Evolutionary conservation across 2,329 filamentous ascomycete species (phyloP), one percentile per base, ranked within the genome.

Genomic region (Colletotrichum acutatum): DNA sequence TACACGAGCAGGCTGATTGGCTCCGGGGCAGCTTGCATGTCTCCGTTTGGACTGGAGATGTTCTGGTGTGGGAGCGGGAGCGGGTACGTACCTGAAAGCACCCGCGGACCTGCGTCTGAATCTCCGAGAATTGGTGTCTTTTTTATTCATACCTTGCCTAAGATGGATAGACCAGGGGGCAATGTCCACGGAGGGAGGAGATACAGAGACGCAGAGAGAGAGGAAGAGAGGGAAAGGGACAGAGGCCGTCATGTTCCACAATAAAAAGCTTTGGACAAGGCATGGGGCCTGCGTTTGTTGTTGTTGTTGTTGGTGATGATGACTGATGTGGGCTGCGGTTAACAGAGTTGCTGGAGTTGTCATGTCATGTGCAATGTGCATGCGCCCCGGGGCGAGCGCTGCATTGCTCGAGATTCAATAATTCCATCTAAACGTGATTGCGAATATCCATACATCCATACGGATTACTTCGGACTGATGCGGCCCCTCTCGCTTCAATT

Each of bases 1-100:
- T 70, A 72, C 70, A 34, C 52, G 46, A 30, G 32, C 19, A n/a
- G n/a, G 59, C 28, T 64, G 16, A 72, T 72, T 72, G 70, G 64
- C 42, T 32, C 28, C 54, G 61, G n/a, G 14, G 61, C 42, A 52
- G 42, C 53, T 59, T 59, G 53, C 60, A 42, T 19, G 16, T 49
- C 37, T 37, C 49, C 53, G 57, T 60, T 16, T 57, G 49, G 46
- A 19, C n/a, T 54, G 62, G 63, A 54, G 26, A 42, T 42, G 64
- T 56, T 12, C 49, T 12, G 60, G 42, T 52, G 26, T 52, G 57
- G 54, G 30, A 22, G 46, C 53, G 46, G 64, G 34, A 53, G 28
- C 8, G 28, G 32, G 46, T 66, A 58, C 52, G 63, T 66, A 66
- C 63, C 24, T 22, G 11, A 52, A 16, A 52, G 9, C 49, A 52